These are phyloP conservation scores for cucumber (Cucumis sativus) DNA, from an alignment of 306 rosid species.

Conservation along the genomic window Cucumber_9930_V3 NC_026656.2:424501-425000, in stretches of 20 bases:
- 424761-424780: constrained; percentile 77
- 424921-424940: constrained; percentile 98
- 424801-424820: constrained; percentile 89
- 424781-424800: constrained; percentile 97
- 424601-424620: constrained; percentile 63
- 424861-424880: constrained; percentile 76
- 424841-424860: constrained; percentile 62
- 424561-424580: constrained; percentile 95
- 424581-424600: constrained; percentile 77
- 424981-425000: constrained; percentile 72
- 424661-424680: constrained; percentile 36
- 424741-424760: constrained; percentile 60
- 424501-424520: constrained; percentile 56
- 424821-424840: constrained; percentile 73
- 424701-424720: constrained; percentile 73
- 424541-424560: constrained; percentile 82
- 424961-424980: constrained; percentile 57
- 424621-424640: constrained; percentile 99
- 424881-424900: constrained; percentile 69
- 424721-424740: constrained; percentile 50
- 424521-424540: constrained; percentile 59
- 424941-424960: constrained; percentile 96
- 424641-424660: constrained; percentile 78
- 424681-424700: constrained; percentile 63
- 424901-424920: constrained; percentile 73